Percentiles rank a stretch among this genome's conserved stretches.
These are phyloP conservation scores for Leptographium galeiforme DNA, from an alignment of 2,329 filamentous ascomycete species.

Conservation along the genomic window DNA sequence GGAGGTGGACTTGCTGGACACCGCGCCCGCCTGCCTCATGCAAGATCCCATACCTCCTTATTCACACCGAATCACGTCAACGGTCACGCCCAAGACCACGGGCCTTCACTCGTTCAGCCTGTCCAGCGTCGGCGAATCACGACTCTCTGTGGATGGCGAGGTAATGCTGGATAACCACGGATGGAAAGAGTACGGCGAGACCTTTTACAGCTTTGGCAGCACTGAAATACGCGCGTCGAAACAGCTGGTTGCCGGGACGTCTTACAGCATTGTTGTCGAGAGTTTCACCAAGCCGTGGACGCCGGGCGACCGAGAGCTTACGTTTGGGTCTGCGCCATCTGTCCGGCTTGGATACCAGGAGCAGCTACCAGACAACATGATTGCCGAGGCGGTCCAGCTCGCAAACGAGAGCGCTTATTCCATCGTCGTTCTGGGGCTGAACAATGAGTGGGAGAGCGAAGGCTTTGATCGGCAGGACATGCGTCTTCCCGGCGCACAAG, in stretches of 20 bases:
- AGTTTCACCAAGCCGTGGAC: neutral
- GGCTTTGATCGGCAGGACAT: conserved; percentile 8
- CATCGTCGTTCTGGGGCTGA: conserved; percentile 46
- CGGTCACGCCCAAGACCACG: neutral
- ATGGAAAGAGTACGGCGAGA: neutral
- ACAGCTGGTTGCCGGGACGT: neutral
- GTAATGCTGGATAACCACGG: neutral
- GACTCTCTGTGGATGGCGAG: neutral
- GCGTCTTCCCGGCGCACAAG: conserved; percentile 3
- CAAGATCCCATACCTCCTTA: neutral
- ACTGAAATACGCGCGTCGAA: neutral
- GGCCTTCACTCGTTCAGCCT: neutral
- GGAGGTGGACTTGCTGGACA: neutral
- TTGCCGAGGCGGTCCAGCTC: conserved; percentile 5
- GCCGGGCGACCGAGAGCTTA: neutral
- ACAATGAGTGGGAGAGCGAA: conserved; percentile 19
- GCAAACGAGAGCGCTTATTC: conserved; percentile 45
- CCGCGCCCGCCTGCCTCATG: neutral
- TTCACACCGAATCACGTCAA: neutral
- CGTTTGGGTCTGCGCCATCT: neutral
- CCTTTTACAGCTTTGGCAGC: neutral
- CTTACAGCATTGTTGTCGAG: neutral
- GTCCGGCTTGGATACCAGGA: neutral
- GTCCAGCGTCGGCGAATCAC: neutral
- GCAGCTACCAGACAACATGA: neutral